A percentile compares a stretch with the other conserved stretches of the same genome.
Conservation (phyloP, 768 basidiomycete genomes). For the Mycena rosella region DNA sequence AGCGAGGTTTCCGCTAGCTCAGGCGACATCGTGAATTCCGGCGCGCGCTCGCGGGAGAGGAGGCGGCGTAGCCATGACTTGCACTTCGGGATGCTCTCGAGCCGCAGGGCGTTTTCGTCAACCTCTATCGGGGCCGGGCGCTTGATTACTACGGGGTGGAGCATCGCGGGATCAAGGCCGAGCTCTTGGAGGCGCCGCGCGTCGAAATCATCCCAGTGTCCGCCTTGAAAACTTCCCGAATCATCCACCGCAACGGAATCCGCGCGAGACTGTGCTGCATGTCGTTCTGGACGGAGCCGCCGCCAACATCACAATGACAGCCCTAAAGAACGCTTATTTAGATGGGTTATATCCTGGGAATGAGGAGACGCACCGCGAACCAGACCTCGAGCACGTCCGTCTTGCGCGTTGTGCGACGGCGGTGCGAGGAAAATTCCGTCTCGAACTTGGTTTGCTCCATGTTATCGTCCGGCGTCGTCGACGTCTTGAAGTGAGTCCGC, state of each 20-base stretch:
- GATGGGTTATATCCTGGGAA: background rate
- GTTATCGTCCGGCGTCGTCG: background rate
- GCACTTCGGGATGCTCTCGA: background rate
- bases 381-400: background rate
- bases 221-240: conserved; percentile 63
- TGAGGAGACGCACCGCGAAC: background rate
- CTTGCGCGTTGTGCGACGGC: background rate
- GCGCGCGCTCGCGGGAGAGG: background rate
- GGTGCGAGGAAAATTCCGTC: background rate
- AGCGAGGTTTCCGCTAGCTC: background rate
- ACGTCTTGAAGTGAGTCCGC: background rate
- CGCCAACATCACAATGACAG: conserved; percentile 46
- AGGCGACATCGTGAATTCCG: background rate
- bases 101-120: background rate
- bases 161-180: background rate
- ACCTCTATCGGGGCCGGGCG: background rate
- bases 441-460: background rate
- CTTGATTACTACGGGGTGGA: background rate
- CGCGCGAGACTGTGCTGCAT: conserved; percentile 49
- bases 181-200: background rate
- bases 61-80: background rate
- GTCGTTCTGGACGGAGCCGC: conserved; percentile 39
- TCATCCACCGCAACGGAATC: conserved; percentile 65
- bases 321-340: background rate
- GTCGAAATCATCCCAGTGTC: conserved; percentile 60